Conservation (phyloP, 2,329 filamentous ascomycete genomes). For the Botrytis paeoniae region DNA sequence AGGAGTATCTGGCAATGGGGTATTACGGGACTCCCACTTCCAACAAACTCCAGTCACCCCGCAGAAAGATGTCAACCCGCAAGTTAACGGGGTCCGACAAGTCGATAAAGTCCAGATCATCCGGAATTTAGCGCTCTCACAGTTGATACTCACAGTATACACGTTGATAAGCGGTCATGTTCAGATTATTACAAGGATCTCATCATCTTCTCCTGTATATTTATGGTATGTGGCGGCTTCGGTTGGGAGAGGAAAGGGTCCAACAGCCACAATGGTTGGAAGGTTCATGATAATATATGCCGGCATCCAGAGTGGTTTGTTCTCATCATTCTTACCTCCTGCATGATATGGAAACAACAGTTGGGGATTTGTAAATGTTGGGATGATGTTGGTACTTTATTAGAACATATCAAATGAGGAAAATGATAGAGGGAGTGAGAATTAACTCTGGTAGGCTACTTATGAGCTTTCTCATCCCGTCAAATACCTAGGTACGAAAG, state of each 20-base stretch:
- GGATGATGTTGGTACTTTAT: not conserved
- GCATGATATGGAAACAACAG: conserved; percentile 50
- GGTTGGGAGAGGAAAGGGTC: conserved; percentile 18
- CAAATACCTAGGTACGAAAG: not conserved
- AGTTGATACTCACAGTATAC: conserved; percentile 67
- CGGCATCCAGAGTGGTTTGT: conserved; percentile 76
- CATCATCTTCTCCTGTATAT: conserved; percentile 86
- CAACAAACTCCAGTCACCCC: not conserved
- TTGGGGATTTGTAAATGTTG: not conserved
- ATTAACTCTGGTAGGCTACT: not conserved
- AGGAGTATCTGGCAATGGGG: conserved; percentile 55
- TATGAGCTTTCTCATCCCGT: not conserved
- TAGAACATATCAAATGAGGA: not conserved
- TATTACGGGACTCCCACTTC: conserved; percentile 30
- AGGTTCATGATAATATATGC: conserved; percentile 76
- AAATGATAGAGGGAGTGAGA: not conserved
- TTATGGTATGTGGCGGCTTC: conserved; percentile 72
- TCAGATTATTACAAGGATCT: conserved; percentile 87
- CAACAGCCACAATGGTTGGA: conserved; percentile 23
- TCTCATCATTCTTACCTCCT: conserved; percentile 86
- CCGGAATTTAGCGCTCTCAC: conserved; percentile 62
- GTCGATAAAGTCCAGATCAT: conserved; percentile 25
- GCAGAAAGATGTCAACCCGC: not conserved
- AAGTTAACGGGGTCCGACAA: not conserved
- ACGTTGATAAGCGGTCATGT: conserved; percentile 83